Base-by-base conservation (phyloP, 1,284 basidiomycete genomes). In the Lignosus rhinocerotis region DNA sequence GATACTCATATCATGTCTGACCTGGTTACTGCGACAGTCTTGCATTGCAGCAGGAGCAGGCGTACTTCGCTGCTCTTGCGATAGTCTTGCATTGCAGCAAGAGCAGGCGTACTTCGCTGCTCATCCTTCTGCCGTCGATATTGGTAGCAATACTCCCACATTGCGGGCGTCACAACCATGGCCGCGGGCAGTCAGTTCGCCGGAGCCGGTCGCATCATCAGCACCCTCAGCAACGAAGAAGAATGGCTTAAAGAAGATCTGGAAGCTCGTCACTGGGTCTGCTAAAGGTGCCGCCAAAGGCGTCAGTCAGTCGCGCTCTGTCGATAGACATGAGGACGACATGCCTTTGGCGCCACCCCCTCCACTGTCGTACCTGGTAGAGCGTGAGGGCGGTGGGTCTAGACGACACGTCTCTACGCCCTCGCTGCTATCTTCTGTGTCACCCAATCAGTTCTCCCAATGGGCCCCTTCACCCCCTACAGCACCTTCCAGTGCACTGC, bases 301-400 rank as follows among this genome's bases (percentile, higher is more conserved):
- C 33, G 68, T 67, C 21, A 68, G 75, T 41, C 71, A 75, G 32
- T 71, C 78, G 6, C 73, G 77, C 31, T 78, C 79, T 12, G 60
- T 74, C 19, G 80, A 80, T 45, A 76, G 76, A 55, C 69, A 76
- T 33, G 85, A 88, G 8, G 89, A 92, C 62, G 86, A 90, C 68
- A 71, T 79, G 16, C 91, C 91, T 6, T 78, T 95, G 38, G 86
- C 89, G 2, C 93, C 93, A 1, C 93, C 93, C 5, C 93, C 93
- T 3, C 88, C 92, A 2, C 71, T 95, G 56, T 91, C 90, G 0
- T 94, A 93, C 74, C 81, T 95, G 39, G 90, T 94, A 2, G 83
- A 85, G 62, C 82, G 90, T 53, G 82, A 86, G 46, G 76, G 75
- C 34, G 73, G 71, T 42, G 55, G 70, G 38, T 72, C 75, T 43